Evolutionary conservation across 1,284 basidiomycete species (phyloP).

Genomic region (Leccinum subrobustum): DNA sequence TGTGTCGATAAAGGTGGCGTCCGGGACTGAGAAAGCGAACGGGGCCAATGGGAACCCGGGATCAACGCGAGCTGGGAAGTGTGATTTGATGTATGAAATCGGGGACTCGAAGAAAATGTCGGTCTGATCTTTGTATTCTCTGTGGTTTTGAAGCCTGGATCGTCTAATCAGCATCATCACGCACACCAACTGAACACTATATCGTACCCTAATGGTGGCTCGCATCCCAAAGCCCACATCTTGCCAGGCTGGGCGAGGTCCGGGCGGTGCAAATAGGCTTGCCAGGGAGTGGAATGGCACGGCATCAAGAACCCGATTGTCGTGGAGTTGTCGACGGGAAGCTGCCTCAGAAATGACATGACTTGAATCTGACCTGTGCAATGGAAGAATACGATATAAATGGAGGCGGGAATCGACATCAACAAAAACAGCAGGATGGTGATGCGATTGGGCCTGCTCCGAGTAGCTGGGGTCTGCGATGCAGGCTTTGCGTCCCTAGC

Average conservation of each 20-base stretch:
- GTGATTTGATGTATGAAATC: slow-evolving; percentile 56
- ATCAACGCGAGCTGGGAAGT: slow-evolving; percentile 68
- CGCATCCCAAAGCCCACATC: slow-evolving; percentile 87
- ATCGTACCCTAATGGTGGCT: slow-evolving; percentile 80
- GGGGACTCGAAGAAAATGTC: slow-evolving; percentile 83
- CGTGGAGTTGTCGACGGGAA: slow-evolving; percentile 48
- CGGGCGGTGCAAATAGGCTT: slow-evolving; percentile 80
- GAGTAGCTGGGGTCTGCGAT: slow-evolving; percentile 11
- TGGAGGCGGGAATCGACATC: slow-evolving; percentile 54
- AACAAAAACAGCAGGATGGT: slow-evolving; percentile 46
- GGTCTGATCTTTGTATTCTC: slow-evolving; percentile 78
- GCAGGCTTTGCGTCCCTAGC: not conserved
- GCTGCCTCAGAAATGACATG: slow-evolving; percentile 57
- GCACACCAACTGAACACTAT: not conserved
- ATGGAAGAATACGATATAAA: slow-evolving; percentile 75
- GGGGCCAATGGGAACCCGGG: slow-evolving; percentile 64
- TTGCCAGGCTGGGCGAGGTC: slow-evolving; percentile 50
- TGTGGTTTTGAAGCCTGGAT: slow-evolving; percentile 48
- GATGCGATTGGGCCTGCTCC: slow-evolving; percentile 4
- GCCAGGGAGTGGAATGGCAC: slow-evolving; percentile 97
- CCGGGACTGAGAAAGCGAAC: slow-evolving; percentile 56
- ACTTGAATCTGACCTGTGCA: slow-evolving; percentile 77
- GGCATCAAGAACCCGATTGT: slow-evolving; percentile 90
- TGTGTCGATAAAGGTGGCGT: slow-evolving; percentile 31
- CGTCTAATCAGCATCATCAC: slow-evolving; percentile 9